A percentile compares a stretch with the other conserved stretches of the same genome.
phyloP scores from a whole-genome alignment of 805 yeast genomes.

The Ogataea naganishii region DNA sequence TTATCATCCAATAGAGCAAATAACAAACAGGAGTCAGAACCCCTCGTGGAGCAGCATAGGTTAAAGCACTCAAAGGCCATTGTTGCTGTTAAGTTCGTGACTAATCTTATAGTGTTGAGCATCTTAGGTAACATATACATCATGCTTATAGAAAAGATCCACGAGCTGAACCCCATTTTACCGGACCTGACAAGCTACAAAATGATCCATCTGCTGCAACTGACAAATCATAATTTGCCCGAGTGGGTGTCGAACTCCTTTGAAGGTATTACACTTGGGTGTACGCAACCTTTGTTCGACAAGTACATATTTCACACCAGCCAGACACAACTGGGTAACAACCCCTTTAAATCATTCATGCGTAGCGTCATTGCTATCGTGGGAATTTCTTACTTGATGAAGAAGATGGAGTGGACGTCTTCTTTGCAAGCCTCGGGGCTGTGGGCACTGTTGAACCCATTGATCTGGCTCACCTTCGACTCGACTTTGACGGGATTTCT shows the following conservation, averaged over 20 bases:
- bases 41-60: too few relatives aligned
- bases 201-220: slow-evolving; percentile 3
- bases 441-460: slow-evolving; percentile 55
- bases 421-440: slow-evolving; percentile 55
- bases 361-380: slow-evolving; percentile 38
- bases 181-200: slow-evolving; percentile 18
- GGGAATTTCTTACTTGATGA: slow-evolving; percentile 64
- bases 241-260: slow-evolving; percentile 23
- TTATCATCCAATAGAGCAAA: background rate
- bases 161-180: slow-evolving; percentile 22
- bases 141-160: slow-evolving; percentile 42
- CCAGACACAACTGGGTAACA: too few relatives aligned
- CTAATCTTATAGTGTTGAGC: slow-evolving; percentile 20
- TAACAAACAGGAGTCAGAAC: background rate
- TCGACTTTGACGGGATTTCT: slow-evolving; percentile 13
- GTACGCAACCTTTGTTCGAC: slow-evolving; percentile 37
- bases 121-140: slow-evolving; percentile 45
- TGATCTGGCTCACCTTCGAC: slow-evolving; percentile 45
- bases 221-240: background rate
- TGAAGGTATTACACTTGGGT: slow-evolving; percentile 48
- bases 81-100: slow-evolving; percentile 2
- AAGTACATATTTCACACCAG: slow-evolving; percentile 7
- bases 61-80: too few relatives aligned
- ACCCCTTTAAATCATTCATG: background rate
- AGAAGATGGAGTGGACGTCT: slow-evolving; percentile 62